Conservation (phyloP, 2,329 filamentous ascomycete species). For the Bisporella sp. region DNA sequence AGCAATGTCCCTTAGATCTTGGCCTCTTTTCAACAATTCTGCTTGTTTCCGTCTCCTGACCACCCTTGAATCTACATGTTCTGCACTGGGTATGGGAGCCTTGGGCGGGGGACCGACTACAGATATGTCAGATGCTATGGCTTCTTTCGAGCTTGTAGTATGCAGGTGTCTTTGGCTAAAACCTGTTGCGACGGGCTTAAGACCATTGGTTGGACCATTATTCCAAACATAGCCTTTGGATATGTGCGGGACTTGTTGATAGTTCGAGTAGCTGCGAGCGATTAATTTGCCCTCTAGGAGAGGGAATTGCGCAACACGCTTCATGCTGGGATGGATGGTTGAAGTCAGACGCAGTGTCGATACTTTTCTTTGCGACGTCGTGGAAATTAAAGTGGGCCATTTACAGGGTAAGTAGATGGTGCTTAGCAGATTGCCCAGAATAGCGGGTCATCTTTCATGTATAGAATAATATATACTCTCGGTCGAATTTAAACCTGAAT, state of each 20-base stretch:
- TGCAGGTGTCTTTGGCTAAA: conserved; percentile 15
- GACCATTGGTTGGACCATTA: too few relatives aligned
- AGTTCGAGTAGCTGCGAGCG: not conserved
- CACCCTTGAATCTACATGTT: conserved; percentile 33
- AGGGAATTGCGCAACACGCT: not conserved
- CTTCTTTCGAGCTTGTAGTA: conserved; percentile 17
- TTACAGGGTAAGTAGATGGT: too few relatives aligned
- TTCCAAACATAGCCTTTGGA: not conserved
- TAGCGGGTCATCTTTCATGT: too few relatives aligned
- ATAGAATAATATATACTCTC: too few relatives aligned
- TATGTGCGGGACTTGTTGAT: not conserved
- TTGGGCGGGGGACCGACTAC: conserved; percentile 53
- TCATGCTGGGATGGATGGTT: not conserved
- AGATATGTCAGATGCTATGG: conserved; percentile 37
- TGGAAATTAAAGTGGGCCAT: too few relatives aligned
- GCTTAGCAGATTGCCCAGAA: too few relatives aligned
- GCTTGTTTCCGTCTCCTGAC: conserved; percentile 47
- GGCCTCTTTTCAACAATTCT: conserved; percentile 45
- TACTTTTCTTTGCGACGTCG: too few relatives aligned
- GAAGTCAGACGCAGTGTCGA: too few relatives aligned
- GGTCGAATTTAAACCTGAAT: too few relatives aligned
- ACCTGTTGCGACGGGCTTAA: too few relatives aligned
- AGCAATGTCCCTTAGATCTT: conserved; percentile 36
- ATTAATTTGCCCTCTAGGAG: not conserved
- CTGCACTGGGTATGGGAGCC: conserved; percentile 40